phyloP scores from a whole-genome alignment of 768 basidiomycete species.

The Hericium rajendrae region DNA sequence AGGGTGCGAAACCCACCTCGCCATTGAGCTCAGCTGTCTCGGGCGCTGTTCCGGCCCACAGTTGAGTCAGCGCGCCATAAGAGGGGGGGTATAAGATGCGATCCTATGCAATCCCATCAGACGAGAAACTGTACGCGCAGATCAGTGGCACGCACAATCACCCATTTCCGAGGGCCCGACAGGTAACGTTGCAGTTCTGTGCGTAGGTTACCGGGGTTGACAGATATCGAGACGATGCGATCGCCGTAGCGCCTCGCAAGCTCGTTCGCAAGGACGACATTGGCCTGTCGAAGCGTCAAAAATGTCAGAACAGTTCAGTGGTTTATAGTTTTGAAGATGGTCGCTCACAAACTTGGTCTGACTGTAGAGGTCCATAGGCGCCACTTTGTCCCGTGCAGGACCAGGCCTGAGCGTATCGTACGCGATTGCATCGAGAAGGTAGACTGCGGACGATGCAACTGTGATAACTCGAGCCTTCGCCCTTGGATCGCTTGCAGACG shows the following conservation, averaged over 20 bases:
- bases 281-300: constrained; percentile 6
- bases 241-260: constrained; percentile 18
- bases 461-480: constrained; percentile 19
- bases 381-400: background rate
- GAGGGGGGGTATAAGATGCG: background rate
- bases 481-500: background rate
- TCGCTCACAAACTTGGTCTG: constrained; percentile 7
- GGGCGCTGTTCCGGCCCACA: constrained; percentile 33
- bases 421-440: background rate
- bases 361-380: background rate
- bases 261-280: constrained; percentile 19
- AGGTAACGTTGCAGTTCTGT: background rate
- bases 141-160: background rate
- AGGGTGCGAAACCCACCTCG: background rate
- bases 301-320: background rate
- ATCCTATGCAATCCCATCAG: background rate
- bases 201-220: constrained; percentile 15
- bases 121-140: background rate
- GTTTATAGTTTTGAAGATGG: background rate
- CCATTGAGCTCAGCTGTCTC: constrained; percentile 18
- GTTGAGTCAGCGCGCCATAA: constrained; percentile 31
- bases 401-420: constrained; percentile 1
- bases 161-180: background rate
- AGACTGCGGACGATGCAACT: constrained; percentile 3
- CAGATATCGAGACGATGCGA: constrained; percentile 17